Evolutionary conservation across 2,329 filamentous ascomycete species (phyloP).

Genomic region (Fusarium robinianum): DNA sequence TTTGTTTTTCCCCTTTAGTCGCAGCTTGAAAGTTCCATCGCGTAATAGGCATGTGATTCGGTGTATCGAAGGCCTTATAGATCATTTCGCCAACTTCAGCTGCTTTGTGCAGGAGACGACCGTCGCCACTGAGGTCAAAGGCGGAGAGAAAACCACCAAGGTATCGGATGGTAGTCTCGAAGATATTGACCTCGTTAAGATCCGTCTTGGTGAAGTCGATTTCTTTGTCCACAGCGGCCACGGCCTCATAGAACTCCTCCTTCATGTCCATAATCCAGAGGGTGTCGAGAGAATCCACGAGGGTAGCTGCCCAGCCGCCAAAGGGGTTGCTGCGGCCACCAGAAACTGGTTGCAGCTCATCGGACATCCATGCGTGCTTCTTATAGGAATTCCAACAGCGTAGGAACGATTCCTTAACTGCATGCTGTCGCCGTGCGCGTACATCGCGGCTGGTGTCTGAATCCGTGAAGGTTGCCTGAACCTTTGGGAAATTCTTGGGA

Average conservation of each 20-base stretch:
- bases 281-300: conserved; percentile 71
- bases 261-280: conserved; percentile 73
- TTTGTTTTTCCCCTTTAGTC: conserved; percentile 40
- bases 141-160: conserved; percentile 71
- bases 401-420: conserved; percentile 49
- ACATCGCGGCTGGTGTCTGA: conserved; percentile 27
- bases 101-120: conserved; percentile 64
- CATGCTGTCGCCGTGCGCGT: conserved; percentile 44
- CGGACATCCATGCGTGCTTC: conserved; percentile 64
- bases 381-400: conserved; percentile 61
- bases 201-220: conserved; percentile 65
- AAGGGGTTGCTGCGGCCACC: conserved; percentile 60
- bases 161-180: conserved; percentile 74
- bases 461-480: conserved; percentile 42
- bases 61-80: conserved; percentile 69
- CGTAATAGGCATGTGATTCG: conserved; percentile 65
- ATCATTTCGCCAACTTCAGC: conserved; percentile 66
- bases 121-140: conserved; percentile 65
- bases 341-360: conserved; percentile 64
- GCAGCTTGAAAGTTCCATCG: conserved; percentile 50
- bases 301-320: conserved; percentile 68
- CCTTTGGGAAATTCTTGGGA: conserved; percentile 38
- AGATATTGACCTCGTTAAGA: conserved; percentile 60
- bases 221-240: conserved; percentile 57
- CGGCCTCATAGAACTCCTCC: conserved; percentile 67